These are phyloP conservation scores for Hydnomerulius pinastri DNA, from an alignment of 768 basidiomycete genomes.

Conservation along the genomic window DNA sequence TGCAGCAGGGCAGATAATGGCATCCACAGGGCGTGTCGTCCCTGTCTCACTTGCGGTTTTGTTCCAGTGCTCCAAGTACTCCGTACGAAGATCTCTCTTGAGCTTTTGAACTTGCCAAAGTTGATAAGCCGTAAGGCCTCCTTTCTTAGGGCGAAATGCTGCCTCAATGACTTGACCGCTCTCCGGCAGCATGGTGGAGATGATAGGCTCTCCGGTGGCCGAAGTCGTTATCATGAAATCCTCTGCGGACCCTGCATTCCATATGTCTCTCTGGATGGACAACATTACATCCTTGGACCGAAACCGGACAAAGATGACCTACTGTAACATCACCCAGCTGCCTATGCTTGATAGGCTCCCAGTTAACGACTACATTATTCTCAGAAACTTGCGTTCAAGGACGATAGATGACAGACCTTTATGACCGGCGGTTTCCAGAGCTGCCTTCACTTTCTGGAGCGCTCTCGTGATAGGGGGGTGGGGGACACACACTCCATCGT, in stretches of 20 bases:
- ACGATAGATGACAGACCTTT: conserved; percentile 44
- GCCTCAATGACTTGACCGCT: conserved; percentile 19
- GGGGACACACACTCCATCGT: conserved; percentile 60
- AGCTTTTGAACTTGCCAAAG: conserved; percentile 68
- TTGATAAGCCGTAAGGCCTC: conserved; percentile 51
- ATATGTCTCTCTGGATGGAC: conserved; percentile 41
- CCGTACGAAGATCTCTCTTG: conserved; percentile 47
- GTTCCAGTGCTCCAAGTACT: conserved; percentile 66
- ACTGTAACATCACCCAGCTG: conserved; percentile 47
- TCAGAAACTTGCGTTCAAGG: background rate
- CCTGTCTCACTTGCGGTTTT: conserved; percentile 50
- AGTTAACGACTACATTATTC: conserved; percentile 59
- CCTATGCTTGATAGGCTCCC: conserved; percentile 57
- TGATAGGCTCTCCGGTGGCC: conserved; percentile 54
- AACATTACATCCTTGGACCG: background rate
- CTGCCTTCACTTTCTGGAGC: conserved; percentile 54
- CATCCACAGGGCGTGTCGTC: conserved; percentile 76
- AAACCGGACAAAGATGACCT: conserved; percentile 20
- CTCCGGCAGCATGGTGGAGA: conserved; percentile 47
- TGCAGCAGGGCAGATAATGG: conserved; percentile 66
- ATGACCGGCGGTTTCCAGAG: conserved; percentile 64
- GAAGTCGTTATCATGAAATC: conserved; percentile 45
- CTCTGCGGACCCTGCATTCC: conserved; percentile 46
- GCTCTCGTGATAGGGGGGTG: conserved; percentile 68
- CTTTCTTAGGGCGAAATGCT: conserved; percentile 28